Percentiles rank a stretch among this genome's conserved stretches.
These are phyloP conservation scores for Phylloporus scabripes DNA, from an alignment of 768 basidiomycete genomes.

Conservation along the genomic window DNA sequence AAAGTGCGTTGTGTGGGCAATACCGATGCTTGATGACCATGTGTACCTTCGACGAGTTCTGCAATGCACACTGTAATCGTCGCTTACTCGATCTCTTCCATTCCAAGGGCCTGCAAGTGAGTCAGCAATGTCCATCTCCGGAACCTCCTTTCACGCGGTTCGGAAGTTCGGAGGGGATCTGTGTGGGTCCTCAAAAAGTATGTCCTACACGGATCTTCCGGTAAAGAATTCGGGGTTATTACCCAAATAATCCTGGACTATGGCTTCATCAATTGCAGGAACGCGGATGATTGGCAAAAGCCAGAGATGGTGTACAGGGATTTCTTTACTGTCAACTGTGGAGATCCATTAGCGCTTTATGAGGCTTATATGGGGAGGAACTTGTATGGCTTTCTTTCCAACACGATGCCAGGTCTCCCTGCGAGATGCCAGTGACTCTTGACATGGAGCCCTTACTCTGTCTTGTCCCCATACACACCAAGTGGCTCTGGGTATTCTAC, in stretches of 20 bases:
- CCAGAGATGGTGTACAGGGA: constrained; percentile 30
- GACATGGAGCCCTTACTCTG: too few relatives aligned
- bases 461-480: too few relatives aligned
- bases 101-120: neutral
- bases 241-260: constrained; percentile 1
- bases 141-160: neutral
- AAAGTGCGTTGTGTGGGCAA: neutral
- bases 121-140: neutral
- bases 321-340: constrained; percentile 25
- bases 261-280: constrained; percentile 13
- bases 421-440: neutral
- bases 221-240: neutral
- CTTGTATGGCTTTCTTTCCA: constrained; percentile 25
- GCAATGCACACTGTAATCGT: neutral
- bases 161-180: neutral
- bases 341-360: constrained; percentile 33
- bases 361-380: constrained; percentile 30
- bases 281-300: constrained; percentile 3
- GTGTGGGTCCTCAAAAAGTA: constrained; percentile 12
- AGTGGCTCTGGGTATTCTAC: too few relatives aligned
- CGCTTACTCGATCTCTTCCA: constrained; percentile 6
- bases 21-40: constrained; percentile 4
- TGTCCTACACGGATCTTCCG: neutral
- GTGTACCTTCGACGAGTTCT: constrained; percentile 14
- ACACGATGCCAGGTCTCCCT: constrained; percentile 9